Evolutionary conservation across 306 rosid species (phyloP).

Genomic region (Lotus japonicus): DNA sequence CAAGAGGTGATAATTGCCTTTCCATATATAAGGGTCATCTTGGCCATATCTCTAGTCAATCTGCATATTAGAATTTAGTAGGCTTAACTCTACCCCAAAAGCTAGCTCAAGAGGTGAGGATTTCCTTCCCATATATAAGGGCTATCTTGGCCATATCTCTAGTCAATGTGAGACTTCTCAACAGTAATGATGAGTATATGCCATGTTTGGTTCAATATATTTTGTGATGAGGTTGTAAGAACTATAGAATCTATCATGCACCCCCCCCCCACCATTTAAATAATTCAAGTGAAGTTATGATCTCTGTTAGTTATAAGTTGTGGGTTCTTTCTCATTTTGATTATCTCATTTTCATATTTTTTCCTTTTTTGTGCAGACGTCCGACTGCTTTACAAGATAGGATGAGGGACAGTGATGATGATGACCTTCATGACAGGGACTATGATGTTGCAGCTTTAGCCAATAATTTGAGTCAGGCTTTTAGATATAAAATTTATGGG

Average conservation of each 20-base stretch:
- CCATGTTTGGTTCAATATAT: neutral
- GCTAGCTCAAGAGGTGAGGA: too few relatives aligned
- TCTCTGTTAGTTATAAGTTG: neutral
- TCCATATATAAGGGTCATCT: too few relatives aligned
- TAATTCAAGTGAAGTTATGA: neutral
- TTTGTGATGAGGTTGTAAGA: neutral
- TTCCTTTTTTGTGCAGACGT: slow-evolving; percentile 52
- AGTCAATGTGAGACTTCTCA: too few relatives aligned
- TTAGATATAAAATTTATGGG: slow-evolving; percentile 87
- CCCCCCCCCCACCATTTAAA: neutral
- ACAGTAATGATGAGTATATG: neutral
- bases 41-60: too few relatives aligned
- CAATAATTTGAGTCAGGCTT: slow-evolving; percentile 94
- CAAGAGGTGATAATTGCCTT: too few relatives aligned
- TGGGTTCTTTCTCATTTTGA: neutral
- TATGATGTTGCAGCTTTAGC: slow-evolving; percentile 89
- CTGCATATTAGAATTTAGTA: too few relatives aligned
- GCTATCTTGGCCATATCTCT: too few relatives aligned
- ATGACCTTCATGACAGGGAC: slow-evolving; percentile 86
- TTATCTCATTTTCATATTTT: neutral
- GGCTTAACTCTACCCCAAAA: too few relatives aligned
- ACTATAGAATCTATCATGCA: neutral
- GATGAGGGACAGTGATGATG: slow-evolving; percentile 93
- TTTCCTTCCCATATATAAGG: too few relatives aligned
- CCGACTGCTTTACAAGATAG: slow-evolving; percentile 96